Base-by-base conservation (phyloP, 371 early-diverging fungal genomes). In the Lichtheimia ramosa region DNA sequence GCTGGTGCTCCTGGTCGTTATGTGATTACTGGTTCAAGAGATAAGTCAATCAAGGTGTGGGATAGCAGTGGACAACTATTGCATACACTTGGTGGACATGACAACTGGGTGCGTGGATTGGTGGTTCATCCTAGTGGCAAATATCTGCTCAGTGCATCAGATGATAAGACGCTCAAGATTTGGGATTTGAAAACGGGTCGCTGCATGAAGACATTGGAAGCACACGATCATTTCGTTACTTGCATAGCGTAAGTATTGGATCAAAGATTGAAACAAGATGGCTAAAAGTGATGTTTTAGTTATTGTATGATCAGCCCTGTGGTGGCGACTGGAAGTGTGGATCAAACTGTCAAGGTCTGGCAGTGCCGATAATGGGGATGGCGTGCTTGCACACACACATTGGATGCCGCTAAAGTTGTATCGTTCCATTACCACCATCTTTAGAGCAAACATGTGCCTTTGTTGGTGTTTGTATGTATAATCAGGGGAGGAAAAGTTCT, bases 21-120 rank as follows among this genome's bases (percentile, higher is more conserved):
- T 56, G 64, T 92, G 1, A 81, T 91, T 10, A 90, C 96, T 15
- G 95, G 90, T 2, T 92, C 93, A 39, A 81, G 97, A 58, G 97
- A 97, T 70, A 94, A 94, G 63, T 88, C 91, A 0, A 87, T 96
- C 57, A 89, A 87, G 62, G 71, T 97, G 16, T 97, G 95, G 95
- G 92, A 94, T 62, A 64, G 70, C n/a, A 79, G 90, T 18, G 89
- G 85, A 20, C 89, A 93, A 59, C 78, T 90, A 42, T 68, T 95
- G 56, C 66, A 54, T 20, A 21, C 61, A 15, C 48, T 58, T 14
- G 56, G 51, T 43, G 96, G 97, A 3, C 97, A 97, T 62, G 97
- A 97, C 62, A 96, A 95, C 68, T 97, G 97, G 97, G 90, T 96
- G 13, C 87, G 96, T 28, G 90, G 87, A 15, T 63, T 96, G 28